Conservation (phyloP, 352 stramenopile genomes). For the Phytophthora sansomeana region DNA sequence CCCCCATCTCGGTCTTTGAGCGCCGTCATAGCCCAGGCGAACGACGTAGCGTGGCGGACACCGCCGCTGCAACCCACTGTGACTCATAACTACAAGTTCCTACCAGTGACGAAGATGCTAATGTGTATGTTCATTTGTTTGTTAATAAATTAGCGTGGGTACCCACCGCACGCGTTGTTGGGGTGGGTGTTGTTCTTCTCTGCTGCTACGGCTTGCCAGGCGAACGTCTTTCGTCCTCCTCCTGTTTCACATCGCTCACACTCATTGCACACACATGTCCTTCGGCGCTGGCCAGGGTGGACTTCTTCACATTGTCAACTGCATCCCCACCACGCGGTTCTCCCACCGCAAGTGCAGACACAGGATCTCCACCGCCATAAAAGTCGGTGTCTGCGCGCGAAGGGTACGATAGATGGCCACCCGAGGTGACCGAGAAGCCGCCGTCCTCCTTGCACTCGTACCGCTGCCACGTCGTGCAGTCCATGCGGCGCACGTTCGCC, state of each 20-base stretch:
- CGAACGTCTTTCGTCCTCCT: constrained; percentile 15
- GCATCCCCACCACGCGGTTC: constrained; percentile 26
- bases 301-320: constrained; percentile 29
- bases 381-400: constrained; percentile 40
- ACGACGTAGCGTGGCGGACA: background rate
- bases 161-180: constrained; percentile 21
- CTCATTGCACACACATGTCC: constrained; percentile 34
- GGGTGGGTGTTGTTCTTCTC: constrained; percentile 31
- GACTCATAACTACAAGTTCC: background rate
- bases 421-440: constrained; percentile 36
- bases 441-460: constrained; percentile 37
- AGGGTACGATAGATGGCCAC: constrained; percentile 38
- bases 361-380: constrained; percentile 46
- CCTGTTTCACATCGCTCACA: constrained; percentile 35
- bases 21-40: background rate
- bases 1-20: background rate
- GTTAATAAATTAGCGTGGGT: constrained; percentile 41
- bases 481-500: constrained; percentile 29
- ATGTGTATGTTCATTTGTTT: constrained; percentile 26
- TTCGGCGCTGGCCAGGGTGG: constrained; percentile 10
- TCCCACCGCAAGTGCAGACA: constrained; percentile 53
- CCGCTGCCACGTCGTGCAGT: constrained; percentile 44
- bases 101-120: constrained; percentile 11
- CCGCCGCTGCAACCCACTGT: background rate
- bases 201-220: constrained; percentile 24